phyloP scores from a whole-genome alignment of 257 asterid species.

The Osmanthus fragrans region DNA sequence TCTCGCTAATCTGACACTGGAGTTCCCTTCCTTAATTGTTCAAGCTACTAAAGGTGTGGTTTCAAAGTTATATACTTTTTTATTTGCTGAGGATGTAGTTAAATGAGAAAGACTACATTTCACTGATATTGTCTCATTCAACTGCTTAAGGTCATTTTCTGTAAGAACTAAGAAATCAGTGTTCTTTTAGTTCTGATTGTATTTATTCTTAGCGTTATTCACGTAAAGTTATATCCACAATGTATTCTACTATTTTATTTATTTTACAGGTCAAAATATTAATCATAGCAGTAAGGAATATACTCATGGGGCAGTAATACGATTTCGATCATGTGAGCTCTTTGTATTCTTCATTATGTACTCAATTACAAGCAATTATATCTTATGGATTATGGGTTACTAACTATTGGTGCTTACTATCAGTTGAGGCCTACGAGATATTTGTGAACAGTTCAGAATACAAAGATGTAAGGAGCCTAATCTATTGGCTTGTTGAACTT shows the following conservation, averaged over 20 bases:
- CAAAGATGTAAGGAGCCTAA: conserved; percentile 46
- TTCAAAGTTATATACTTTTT: not conserved
- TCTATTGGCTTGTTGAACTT: conserved; percentile 16
- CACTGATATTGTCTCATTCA: conserved; percentile 2
- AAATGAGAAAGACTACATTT: conserved; percentile 1
- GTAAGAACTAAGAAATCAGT: not conserved
- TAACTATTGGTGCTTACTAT: conserved; percentile 24
- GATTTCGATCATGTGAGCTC: conserved; percentile 72
- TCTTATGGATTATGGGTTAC: conserved; percentile 1
- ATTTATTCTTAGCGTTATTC: conserved; percentile 7
- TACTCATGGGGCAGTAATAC: conserved; percentile 65
- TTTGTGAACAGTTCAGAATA: conserved; percentile 70
- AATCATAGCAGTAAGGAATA: conserved; percentile 43
- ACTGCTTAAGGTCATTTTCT: conserved; percentile 1
- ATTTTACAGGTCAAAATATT: conserved; percentile 50
- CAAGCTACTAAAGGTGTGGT: conserved; percentile 71
- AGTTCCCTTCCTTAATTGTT: conserved; percentile 70
- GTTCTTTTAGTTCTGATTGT: not conserved
- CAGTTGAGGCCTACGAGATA: conserved; percentile 72
- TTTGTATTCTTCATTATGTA: conserved; percentile 15
- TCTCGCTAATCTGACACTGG: conserved; percentile 47
- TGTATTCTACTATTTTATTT: conserved; percentile 10
- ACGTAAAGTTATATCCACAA: not conserved
- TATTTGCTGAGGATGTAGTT: conserved; percentile 3
- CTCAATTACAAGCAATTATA: conserved; percentile 1